Conservation (phyloP, 352 stramenopile species). For the Phytophthora colocasiae region DNA sequence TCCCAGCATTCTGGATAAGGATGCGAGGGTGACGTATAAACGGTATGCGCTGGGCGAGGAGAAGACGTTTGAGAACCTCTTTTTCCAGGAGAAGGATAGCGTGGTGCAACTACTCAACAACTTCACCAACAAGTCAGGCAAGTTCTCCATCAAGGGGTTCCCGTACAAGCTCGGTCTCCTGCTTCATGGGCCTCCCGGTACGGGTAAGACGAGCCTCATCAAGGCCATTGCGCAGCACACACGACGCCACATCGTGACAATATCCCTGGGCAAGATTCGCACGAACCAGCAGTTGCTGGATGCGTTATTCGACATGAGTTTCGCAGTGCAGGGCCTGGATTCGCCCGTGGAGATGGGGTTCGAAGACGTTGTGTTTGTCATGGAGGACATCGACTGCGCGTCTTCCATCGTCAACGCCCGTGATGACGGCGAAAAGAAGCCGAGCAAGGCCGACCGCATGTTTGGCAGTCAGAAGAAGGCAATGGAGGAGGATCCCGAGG, state of each 20-base stretch:
- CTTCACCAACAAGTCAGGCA: slow-evolving; percentile 86
- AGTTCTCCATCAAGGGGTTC: slow-evolving; percentile 89
- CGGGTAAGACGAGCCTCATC: slow-evolving; percentile 92
- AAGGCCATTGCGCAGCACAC: slow-evolving; percentile 87
- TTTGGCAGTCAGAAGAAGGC: no score
- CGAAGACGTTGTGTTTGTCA: slow-evolving; percentile 90
- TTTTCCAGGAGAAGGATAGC: slow-evolving; percentile 92
- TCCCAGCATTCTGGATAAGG: slow-evolving; percentile 17
- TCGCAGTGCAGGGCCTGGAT: slow-evolving; percentile 64
- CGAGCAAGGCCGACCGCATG: no score
- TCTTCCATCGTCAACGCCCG: slow-evolving; percentile 81
- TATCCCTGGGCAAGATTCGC: no score
- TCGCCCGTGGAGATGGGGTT: slow-evolving; percentile 77
- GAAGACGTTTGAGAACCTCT: slow-evolving; percentile 91
- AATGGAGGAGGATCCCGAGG: no score
- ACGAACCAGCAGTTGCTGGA: slow-evolving; percentile 85
- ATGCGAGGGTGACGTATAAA: slow-evolving; percentile 47
- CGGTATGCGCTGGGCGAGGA: slow-evolving; percentile 84
- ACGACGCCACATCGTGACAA: slow-evolving; percentile 88
- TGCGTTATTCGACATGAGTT: slow-evolving; percentile 80
- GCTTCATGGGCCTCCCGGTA: slow-evolving; percentile 88
- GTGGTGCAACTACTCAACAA: no score
- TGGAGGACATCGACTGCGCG: slow-evolving; percentile 91
- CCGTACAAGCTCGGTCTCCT: slow-evolving; percentile 91
- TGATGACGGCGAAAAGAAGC: no score